Evolutionary conservation across 139 green algal genomes (phyloP).

Genomic region (Haematococcus sp.): DNA sequence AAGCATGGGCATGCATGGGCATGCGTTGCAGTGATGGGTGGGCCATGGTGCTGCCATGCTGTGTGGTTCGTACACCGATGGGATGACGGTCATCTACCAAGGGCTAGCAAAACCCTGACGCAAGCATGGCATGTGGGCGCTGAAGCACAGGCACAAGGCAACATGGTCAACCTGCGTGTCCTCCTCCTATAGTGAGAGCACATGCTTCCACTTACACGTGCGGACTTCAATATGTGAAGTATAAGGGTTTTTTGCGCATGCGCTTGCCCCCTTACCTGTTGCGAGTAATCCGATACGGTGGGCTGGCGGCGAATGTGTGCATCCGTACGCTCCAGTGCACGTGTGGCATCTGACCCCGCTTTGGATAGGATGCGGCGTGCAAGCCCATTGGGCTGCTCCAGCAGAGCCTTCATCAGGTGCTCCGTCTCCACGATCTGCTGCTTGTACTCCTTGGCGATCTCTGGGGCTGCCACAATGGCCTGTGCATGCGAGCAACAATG

Average conservation of each 20-base stretch:
- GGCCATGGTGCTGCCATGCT: too few species aligned
- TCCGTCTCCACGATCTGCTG: conserved; percentile 98
- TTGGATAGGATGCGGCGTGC: conserved; percentile 79
- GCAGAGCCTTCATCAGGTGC: conserved; percentile 94
- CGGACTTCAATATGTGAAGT: too few species aligned
- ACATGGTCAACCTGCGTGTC: too few species aligned
- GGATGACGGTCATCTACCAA: too few species aligned
- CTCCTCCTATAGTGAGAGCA: not conserved
- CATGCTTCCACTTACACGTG: not conserved
- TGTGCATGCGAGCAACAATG: conserved; percentile 52
- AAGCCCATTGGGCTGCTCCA: conserved; percentile 91
- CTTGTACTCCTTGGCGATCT: conserved; percentile 71
- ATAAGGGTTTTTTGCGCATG: too few species aligned
- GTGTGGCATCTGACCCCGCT: conserved; percentile 74
- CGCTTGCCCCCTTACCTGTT: conserved; percentile 55
- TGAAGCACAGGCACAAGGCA: too few species aligned
- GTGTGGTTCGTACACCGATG: too few species aligned
- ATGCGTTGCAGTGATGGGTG: too few species aligned
- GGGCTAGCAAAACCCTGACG: too few species aligned
- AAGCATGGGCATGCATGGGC: too few species aligned
- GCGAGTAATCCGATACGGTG: conserved; percentile 64
- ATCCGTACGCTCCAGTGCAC: conserved; percentile 79
- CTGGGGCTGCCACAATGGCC: conserved; percentile 83
- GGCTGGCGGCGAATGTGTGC: conserved; percentile 78
- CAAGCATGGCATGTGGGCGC: too few species aligned